phyloP scores from a whole-genome alignment of 2,329 filamentous ascomycete species.

The Rhinocladiella mackenziei region DNA sequence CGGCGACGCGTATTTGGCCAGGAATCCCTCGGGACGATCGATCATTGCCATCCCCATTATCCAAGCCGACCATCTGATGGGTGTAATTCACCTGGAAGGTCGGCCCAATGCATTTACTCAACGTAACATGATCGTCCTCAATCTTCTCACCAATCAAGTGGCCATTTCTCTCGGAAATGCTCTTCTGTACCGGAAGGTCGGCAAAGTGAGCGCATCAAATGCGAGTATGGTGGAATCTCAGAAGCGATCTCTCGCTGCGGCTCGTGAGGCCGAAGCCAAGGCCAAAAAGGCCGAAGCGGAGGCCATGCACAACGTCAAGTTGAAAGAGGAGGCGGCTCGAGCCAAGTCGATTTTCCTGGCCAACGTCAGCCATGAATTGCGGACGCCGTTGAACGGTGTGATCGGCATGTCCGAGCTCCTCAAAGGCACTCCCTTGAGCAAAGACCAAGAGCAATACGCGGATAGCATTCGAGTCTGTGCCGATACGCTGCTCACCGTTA shows the following conservation, averaged over 20 bases:
- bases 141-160: slow-evolving; percentile 61
- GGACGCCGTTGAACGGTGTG: slow-evolving; percentile 43
- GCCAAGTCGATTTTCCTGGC: slow-evolving; percentile 47
- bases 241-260: slow-evolving; percentile 58
- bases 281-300: slow-evolving; percentile 62
- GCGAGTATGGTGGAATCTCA: slow-evolving; percentile 63
- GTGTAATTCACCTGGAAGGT: slow-evolving; percentile 59
- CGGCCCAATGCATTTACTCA: slow-evolving; percentile 63
- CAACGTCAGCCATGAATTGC: slow-evolving; percentile 44
- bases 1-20: slow-evolving; percentile 52
- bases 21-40: slow-evolving; percentile 55
- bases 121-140: slow-evolving; percentile 50
- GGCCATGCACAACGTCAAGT: slow-evolving; percentile 60
- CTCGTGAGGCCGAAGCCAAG: slow-evolving; percentile 60
- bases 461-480: slow-evolving; percentile 43
- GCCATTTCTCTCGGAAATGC: slow-evolving; percentile 62
- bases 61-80: slow-evolving; percentile 57
- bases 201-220: slow-evolving; percentile 60
- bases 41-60: slow-evolving; percentile 62
- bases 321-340: slow-evolving; percentile 64
- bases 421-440: slow-evolving; percentile 38
- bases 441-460: slow-evolving; percentile 41
- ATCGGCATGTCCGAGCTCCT: slow-evolving; percentile 42
- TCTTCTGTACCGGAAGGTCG: slow-evolving; percentile 57
- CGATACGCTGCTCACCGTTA: slow-evolving; percentile 42